Percentiles rank a stretch among this genome's conserved stretches.
Evolutionary conservation across 2,329 filamentous ascomycete genomes (phyloP).

Genomic region (Colletotrichum lupini): DNA sequence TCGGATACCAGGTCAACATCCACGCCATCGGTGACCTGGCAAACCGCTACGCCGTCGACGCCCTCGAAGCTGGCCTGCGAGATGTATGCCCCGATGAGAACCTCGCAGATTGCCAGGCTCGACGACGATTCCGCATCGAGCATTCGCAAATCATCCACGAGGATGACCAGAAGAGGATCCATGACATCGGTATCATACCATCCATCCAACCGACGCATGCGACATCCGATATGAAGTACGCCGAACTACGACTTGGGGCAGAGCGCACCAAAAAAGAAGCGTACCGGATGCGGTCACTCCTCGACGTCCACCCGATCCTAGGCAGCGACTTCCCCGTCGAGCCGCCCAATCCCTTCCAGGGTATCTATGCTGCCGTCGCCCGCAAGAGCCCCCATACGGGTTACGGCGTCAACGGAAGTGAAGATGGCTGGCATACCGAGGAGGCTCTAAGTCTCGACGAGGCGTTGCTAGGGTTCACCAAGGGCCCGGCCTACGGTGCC

Average conservation of each 20-base stretch:
- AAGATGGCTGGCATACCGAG: slow-evolving; percentile 67
- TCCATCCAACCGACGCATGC: slow-evolving; percentile 79
- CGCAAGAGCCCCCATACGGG: slow-evolving; percentile 69
- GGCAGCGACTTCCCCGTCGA: slow-evolving; percentile 81
- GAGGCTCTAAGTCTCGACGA: slow-evolving; percentile 69
- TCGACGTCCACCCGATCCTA: slow-evolving; percentile 65
- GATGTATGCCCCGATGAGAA: slow-evolving; percentile 58
- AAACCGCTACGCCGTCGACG: slow-evolving; percentile 72
- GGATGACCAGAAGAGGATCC: slow-evolving; percentile 70
- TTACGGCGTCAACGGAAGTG: slow-evolving; percentile 56
- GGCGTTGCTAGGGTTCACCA: slow-evolving; percentile 56
- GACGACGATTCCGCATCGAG: slow-evolving; percentile 73
- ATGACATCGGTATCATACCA: slow-evolving; percentile 69
- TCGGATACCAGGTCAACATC: slow-evolving; percentile 76
- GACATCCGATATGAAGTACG: slow-evolving; percentile 78
- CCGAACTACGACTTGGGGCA: slow-evolving; percentile 67
- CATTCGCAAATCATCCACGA: slow-evolving; percentile 78
- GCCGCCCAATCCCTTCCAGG: slow-evolving; percentile 74
- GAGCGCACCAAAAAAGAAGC: slow-evolving; percentile 66
- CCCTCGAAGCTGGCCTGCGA: slow-evolving; percentile 67
- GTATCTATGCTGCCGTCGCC: slow-evolving; percentile 75
- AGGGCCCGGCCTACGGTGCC: slow-evolving; percentile 31
- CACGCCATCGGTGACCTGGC: slow-evolving; percentile 79
- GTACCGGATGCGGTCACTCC: slow-evolving; percentile 74
- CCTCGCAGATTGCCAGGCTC: slow-evolving; percentile 62